Evolutionary conservation across 2,329 filamentous ascomycete genomes (phyloP).

Genomic region (Coniochaeta prunicola): DNA sequence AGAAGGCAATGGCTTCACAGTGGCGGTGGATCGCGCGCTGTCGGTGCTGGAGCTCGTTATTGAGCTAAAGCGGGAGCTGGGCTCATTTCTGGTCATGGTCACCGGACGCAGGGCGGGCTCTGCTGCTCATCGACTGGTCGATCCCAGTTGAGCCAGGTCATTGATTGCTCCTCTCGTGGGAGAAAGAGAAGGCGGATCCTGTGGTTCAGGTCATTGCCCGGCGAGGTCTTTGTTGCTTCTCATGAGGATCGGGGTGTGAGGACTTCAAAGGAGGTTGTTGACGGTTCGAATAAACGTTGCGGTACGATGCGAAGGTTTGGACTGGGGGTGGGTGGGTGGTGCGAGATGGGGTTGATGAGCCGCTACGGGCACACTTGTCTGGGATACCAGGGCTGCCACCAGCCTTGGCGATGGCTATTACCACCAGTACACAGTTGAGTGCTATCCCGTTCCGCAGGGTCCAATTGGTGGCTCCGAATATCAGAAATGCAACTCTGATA

Average conservation of each 20-base stretch:
- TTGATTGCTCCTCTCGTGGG: not conserved
- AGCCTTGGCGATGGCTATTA: not conserved
- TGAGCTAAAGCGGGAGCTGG: conserved; percentile 57
- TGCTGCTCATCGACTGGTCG: conserved; percentile 8
- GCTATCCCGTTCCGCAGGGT: not conserved
- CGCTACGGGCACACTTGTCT: not conserved
- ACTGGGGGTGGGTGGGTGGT: not conserved
- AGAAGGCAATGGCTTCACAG: conserved; percentile 42
- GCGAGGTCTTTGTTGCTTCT: not conserved
- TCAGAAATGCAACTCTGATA: not conserved
- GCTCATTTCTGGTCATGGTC: conserved; percentile 64
- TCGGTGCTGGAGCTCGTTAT: conserved; percentile 58
- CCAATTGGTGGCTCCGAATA: conserved; percentile 1
- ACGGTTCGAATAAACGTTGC: not conserved
- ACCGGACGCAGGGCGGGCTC: conserved; percentile 14
- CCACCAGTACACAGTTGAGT: not conserved
- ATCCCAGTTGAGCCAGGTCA: not conserved
- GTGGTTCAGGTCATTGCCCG: not conserved
- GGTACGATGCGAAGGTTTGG: not conserved
- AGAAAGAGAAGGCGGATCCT: not conserved
- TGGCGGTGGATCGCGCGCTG: conserved; percentile 61
- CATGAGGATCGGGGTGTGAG: not conserved
- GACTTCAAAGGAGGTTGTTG: not conserved
- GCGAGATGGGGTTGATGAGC: not conserved
- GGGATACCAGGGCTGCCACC: not conserved